phyloP scores from a whole-genome alignment of 164 flowering plant genomes.

The Piper betle region DNA sequence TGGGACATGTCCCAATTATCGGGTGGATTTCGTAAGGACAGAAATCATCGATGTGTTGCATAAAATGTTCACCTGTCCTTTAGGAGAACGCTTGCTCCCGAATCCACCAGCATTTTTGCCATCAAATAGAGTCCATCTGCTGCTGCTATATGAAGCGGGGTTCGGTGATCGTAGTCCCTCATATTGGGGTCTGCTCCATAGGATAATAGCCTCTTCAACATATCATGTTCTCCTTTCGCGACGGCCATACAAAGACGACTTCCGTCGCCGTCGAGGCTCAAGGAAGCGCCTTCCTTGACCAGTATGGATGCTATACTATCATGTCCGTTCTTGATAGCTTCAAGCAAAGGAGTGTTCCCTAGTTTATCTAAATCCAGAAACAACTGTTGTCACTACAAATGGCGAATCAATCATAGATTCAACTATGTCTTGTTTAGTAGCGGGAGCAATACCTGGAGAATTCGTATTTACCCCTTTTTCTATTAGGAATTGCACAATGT shows the following conservation, averaged over 20 bases:
- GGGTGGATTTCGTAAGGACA: neutral
- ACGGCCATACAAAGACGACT: constrained; percentile 50
- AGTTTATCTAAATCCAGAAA: constrained; percentile 43
- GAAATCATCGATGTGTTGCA: neutral
- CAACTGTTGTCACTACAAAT: neutral
- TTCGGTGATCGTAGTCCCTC: constrained; percentile 65
- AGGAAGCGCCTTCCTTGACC: constrained; percentile 44
- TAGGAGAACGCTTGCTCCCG: constrained; percentile 71
- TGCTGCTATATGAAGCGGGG: constrained; percentile 86
- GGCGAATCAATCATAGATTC: neutral
- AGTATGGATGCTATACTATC: constrained; percentile 70
- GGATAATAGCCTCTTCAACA: constrained; percentile 50
- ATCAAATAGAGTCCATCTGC: constrained; percentile 59
- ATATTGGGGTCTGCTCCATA: constrained; percentile 76
- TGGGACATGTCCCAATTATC: too few species aligned
- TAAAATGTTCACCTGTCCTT: constrained; percentile 62
- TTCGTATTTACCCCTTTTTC: constrained; percentile 34
- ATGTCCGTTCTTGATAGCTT: constrained; percentile 76
- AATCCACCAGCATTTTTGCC: constrained; percentile 61
- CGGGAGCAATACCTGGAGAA: constrained; percentile 24
- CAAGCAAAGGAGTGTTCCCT: constrained; percentile 74
- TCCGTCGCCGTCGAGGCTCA: constrained; percentile 59
- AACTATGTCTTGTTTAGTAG: neutral
- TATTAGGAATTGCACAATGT: constrained; percentile 33
- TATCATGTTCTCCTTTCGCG: constrained; percentile 57